Base-by-base conservation (phyloP, 129 eudicot genomes). In the Flaveria bidentis region DNA sequence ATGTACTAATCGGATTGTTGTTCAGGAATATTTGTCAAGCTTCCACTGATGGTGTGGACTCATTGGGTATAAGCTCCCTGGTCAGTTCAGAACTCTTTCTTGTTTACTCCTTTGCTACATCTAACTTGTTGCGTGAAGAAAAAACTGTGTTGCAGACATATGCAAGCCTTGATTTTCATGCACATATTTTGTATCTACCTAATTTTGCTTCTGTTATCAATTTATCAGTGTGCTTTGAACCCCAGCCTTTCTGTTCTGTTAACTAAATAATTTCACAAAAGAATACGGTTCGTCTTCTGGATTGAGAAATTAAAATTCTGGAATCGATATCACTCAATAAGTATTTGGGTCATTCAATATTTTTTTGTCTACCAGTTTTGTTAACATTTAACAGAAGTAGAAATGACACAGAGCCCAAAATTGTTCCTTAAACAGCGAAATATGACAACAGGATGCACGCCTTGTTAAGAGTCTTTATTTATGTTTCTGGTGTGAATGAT, bases 1-100 rank as follows among this genome's bases (percentile, higher is more conserved):
- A 62, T 22, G 70, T 80, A 68, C 64, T 73, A 61, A 77, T 71
- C 47, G 13, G 49, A 36, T 13, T 69, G 69, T 67, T 85, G 14
- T 82, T 71, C 78, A 89, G 96, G 92, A 83, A 61, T 68, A 71
- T 73, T 74, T 52, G 50, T 11, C 77, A 76, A 67, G 85, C 87
- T 77, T 87, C 92, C 12, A 41, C 83, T 56, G 96, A 87, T 80
- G 96, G 96, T 47, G 92, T 80, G 56, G 87, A 85, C 20, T 80
- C 90, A 26, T n/a, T 85, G 64, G 78, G 76, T 82, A 78, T 87
- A 71, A 74, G 83, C 76, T 90, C 92, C n/a, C 73, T 85, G 88
- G 96, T 87, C 64, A 85, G 92, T 82, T 76, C 65, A 57, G 15
- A 60, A 69, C 70, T 62, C 51, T 79, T 69, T 62, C n/a, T 11